Evolutionary conservation across 2,329 filamentous ascomycete species (phyloP).

Genomic region (Coleophoma cylindrospora): DNA sequence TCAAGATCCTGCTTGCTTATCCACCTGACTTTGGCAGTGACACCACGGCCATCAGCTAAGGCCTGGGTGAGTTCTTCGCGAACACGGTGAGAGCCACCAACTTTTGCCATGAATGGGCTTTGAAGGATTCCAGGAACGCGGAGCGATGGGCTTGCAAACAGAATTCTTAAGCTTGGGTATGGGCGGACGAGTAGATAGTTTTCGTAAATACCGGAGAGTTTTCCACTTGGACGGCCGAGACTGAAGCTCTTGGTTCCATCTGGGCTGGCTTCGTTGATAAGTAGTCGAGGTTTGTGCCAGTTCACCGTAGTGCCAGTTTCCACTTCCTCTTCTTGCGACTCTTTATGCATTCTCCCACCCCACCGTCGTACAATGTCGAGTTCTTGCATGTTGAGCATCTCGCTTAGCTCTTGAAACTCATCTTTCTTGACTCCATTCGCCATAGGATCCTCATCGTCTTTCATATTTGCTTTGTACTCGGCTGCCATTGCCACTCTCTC

Average conservation of each 20-base stretch:
- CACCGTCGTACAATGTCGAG: slow-evolving; percentile 57
- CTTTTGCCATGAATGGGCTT: slow-evolving; percentile 48
- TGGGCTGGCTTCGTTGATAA: slow-evolving; percentile 31
- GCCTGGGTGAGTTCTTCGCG: slow-evolving; percentile 49
- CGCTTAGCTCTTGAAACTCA: slow-evolving; percentile 60
- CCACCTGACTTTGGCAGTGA: slow-evolving; percentile 74
- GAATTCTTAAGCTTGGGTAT: slow-evolving; percentile 58
- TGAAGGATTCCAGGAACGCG: slow-evolving; percentile 64
- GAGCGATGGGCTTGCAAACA: slow-evolving; percentile 65
- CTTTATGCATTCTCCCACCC: slow-evolving; percentile 58
- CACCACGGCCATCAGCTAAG: slow-evolving; percentile 61
- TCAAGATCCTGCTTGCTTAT: slow-evolving; percentile 41
- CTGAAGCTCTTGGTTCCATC: slow-evolving; percentile 9
- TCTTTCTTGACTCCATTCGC: slow-evolving; percentile 36
- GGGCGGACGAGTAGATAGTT: slow-evolving; percentile 63
- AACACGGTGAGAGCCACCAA: slow-evolving; percentile 43
- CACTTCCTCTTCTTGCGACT: slow-evolving; percentile 38
- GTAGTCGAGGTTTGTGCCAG: slow-evolving; percentile 35
- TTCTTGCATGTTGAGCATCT: slow-evolving; percentile 66
- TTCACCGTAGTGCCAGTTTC: slow-evolving; percentile 26
- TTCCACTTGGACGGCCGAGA: slow-evolving; percentile 20
- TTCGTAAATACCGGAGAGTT: slow-evolving; percentile 40
- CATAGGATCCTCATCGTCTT: slow-evolving; percentile 22
- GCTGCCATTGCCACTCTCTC: slow-evolving; percentile 35
- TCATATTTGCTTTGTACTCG: slow-evolving; percentile 24